Base-by-base conservation (phyloP, 768 basidiomycete genomes). In the Hortiboletus campestris region DNA sequence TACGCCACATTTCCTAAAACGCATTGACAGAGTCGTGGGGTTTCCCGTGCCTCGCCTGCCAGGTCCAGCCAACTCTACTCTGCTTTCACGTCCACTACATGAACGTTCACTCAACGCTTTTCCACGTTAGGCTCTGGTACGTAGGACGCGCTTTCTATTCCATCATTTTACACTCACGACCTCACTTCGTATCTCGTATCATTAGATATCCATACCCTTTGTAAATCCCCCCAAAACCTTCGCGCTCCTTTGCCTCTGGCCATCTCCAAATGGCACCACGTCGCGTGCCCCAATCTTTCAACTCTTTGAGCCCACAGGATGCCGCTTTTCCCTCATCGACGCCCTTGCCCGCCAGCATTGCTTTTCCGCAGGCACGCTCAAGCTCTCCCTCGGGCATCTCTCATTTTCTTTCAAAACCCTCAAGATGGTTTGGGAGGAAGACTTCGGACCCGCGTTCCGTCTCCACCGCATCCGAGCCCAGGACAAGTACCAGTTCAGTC, bases 381-480 rank as follows among this genome's bases (percentile, higher is more conserved):
- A 75, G 71, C 10, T 89, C 88, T 0, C 88, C 88, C 14, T 76
- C 75, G 4, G 83, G 85, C 4, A 78, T 89, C 54, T 79, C 85
- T 1, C 78, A 84, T 35, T 81, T 90, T 60, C 75, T 90, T 39
- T 74, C 86, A 29, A 85, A 80, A 59, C 84, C 88, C 2, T 80
- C 84, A 0, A 84, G 81, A 75, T 90, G 88, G 88, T 89, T 90
- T 67, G 78, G 71, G 14, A 78, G 84, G 40, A 84, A 84, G 54
- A 74, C 78, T 4, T 84, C 85, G 2, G 75, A 78, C 10, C 78
- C 83, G 42, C 80, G 80, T 66, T 61, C 76, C 35, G 59, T 77
- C 36, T 59, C 76, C 57, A 47, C 70, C 40, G 51, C 74, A 22
- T 50, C 72, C 36, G 82, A 84, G 53, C 79, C 83, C 2, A 73